Conservation (phyloP, 305 asterid species). For the Fraxinus nigra region DNA sequence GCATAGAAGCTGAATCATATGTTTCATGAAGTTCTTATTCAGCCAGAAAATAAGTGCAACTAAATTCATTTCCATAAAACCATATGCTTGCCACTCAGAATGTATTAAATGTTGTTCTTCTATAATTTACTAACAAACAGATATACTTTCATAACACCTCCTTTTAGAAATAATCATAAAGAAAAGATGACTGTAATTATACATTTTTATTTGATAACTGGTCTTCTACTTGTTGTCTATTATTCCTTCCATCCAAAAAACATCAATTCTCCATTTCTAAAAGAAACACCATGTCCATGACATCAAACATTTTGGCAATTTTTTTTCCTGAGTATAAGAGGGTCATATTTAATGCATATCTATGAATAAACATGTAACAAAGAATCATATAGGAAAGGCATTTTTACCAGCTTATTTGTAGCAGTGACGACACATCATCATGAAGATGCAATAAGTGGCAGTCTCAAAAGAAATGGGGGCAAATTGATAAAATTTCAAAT, state of each 20-base stretch:
- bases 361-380: neutral
- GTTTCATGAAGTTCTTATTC: neutral
- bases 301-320: neutral
- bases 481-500: neutral
- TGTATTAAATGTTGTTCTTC: neutral
- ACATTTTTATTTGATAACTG: neutral
- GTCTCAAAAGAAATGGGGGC: neutral
- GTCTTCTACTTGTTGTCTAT: neutral
- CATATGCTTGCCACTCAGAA: neutral
- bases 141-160: neutral
- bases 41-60: neutral
- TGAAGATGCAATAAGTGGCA: neutral
- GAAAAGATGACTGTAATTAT: neutral
- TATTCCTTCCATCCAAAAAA: neutral
- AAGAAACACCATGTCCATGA: neutral
- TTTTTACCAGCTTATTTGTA: neutral
- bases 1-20: neutral
- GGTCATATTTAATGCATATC: neutral
- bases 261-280: neutral
- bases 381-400: neutral
- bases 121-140: neutral
- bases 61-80: neutral
- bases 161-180: neutral
- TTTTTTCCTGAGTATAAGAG: neutral
- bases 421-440: neutral